A percentile compares a stretch with the other conserved stretches of the same genome.
These are phyloP conservation scores for Mycosarcoma maydis DNA, from an alignment of 1,284 basidiomycete species.

Conservation along the genomic window DNA sequence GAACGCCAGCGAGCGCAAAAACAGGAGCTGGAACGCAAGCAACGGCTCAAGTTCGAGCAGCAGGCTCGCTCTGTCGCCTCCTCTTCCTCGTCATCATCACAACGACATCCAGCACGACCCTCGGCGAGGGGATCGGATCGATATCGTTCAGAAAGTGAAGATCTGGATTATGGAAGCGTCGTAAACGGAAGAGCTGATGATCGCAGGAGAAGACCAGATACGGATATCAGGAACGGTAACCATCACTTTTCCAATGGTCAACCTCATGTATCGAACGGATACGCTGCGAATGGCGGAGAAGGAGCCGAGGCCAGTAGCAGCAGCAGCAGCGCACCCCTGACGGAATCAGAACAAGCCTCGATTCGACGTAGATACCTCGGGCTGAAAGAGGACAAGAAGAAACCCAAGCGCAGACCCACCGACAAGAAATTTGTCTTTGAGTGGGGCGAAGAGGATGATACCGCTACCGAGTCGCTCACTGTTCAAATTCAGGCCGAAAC, in stretches of 20 bases:
- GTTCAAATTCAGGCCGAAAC: slow-evolving; percentile 10
- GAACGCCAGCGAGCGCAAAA: slow-evolving; percentile 63
- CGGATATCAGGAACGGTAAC: not conserved
- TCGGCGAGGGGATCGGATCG: slow-evolving; percentile 2
- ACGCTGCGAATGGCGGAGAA: not conserved
- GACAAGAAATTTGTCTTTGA: slow-evolving; percentile 94
- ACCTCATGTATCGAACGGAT: not conserved
- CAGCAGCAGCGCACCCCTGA: slow-evolving; percentile 20
- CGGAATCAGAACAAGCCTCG: slow-evolving; percentile 49
- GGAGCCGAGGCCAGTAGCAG: not conserved
- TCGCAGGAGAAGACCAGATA: not conserved
- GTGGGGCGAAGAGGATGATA: slow-evolving; percentile 74
- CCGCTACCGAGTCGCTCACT: slow-evolving; percentile 40
- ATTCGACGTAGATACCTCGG: slow-evolving; percentile 61
- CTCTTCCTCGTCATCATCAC: slow-evolving; percentile 24
- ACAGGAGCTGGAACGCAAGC: slow-evolving; percentile 72
- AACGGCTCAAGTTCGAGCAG: slow-evolving; percentile 77
- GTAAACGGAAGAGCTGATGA: slow-evolving; percentile 15
- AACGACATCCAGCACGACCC: not conserved
- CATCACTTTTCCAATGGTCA: not conserved
- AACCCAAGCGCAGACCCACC: slow-evolving; percentile 90
- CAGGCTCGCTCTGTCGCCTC: slow-evolving; percentile 66
- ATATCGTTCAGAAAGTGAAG: slow-evolving; percentile 2
- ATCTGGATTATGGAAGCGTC: slow-evolving; percentile 25
- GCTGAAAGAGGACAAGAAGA: slow-evolving; percentile 74